Evolutionary conservation across 371 early-diverging fungal genomes (phyloP).

Genomic region (Dichotomocladium elegans): DNA sequence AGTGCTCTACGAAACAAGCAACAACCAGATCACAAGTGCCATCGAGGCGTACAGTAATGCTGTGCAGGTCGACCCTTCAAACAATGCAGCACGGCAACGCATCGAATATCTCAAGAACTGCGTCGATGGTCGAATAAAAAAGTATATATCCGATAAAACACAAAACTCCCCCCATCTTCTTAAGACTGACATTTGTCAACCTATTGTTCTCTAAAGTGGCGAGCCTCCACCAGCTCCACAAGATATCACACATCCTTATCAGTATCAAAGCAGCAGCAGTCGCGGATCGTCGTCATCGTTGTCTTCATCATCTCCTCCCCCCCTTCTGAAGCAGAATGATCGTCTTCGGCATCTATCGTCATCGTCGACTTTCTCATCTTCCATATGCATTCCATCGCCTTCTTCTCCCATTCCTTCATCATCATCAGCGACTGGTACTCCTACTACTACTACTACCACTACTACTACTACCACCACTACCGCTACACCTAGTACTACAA

Average conservation of each 20-base stretch:
- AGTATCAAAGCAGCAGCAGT: conserved; percentile 6
- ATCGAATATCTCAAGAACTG: conserved; percentile 34
- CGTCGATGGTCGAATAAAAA: no score
- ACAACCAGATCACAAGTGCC: conserved; percentile 95
- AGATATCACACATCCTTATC: conserved; percentile 9
- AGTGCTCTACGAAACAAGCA: conserved; percentile 95
- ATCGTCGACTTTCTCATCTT: background rate
- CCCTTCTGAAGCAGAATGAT: background rate
- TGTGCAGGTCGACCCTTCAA: conserved; percentile 43
- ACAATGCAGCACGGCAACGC: conserved; percentile 79
- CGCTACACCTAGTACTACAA: background rate
- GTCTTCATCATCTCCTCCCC: background rate
- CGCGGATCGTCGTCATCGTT: background rate
- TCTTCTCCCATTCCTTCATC: background rate
- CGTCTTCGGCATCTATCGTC: background rate
- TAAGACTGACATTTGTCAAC: no score
- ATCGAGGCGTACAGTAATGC: conserved; percentile 97
- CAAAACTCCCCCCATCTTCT: no score
- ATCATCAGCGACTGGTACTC: background rate
- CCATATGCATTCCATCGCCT: background rate
- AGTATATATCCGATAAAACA: no score
- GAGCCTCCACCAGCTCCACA: conserved; percentile 3
- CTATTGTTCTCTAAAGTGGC: background rate
- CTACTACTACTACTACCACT: background rate
- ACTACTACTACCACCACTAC: background rate